phyloP scores from a whole-genome alignment of 352 stramenopile genomes.

The Pythium dissotocum region DNA sequence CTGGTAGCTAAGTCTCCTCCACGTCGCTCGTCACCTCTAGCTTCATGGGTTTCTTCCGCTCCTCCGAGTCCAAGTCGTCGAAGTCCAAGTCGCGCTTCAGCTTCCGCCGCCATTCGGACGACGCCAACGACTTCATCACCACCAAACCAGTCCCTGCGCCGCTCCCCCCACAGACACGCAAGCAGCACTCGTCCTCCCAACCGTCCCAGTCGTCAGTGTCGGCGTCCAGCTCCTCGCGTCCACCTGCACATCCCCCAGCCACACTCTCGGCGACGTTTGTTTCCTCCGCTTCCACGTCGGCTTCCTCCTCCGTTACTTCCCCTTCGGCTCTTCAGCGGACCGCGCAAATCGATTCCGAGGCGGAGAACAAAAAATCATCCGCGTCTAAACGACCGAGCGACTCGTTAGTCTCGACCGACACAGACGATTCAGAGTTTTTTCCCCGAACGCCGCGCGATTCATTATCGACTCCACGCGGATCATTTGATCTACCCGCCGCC shows the following conservation, averaged over 20 bases:
- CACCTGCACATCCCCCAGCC: constrained; percentile 9
- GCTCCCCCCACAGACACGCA: constrained; percentile 1
- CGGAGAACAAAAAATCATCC: constrained; percentile 21
- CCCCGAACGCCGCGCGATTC: constrained; percentile 23
- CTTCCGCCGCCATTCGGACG: constrained; percentile 62
- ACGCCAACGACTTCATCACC: constrained; percentile 18
- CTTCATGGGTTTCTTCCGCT: constrained; percentile 70
- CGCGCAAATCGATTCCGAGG: constrained; percentile 27
- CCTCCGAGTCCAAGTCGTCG: constrained; percentile 38
- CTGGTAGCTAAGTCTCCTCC: background rate
- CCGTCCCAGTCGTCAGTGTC: background rate
- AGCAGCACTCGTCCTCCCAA: constrained; percentile 7
- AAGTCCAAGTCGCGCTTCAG: constrained; percentile 68
- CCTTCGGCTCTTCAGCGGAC: constrained; percentile 42
- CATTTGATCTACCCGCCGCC: constrained; percentile 2
- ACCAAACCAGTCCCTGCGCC: constrained; percentile 9
- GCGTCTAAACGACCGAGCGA: constrained; percentile 25
- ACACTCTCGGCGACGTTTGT: constrained; percentile 24
- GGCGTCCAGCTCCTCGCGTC: background rate
- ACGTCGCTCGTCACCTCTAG: background rate
- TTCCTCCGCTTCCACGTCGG: constrained; percentile 27
- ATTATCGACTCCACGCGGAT: constrained; percentile 21
- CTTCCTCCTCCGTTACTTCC: constrained; percentile 60
- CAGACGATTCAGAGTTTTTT: constrained; percentile 24
- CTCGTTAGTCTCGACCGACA: constrained; percentile 27